Percentiles rank a stretch among this genome's conserved stretches.
Conservation (phyloP, 805 yeast genomes). For the Isabelozyma pseudorhagii region DNA sequence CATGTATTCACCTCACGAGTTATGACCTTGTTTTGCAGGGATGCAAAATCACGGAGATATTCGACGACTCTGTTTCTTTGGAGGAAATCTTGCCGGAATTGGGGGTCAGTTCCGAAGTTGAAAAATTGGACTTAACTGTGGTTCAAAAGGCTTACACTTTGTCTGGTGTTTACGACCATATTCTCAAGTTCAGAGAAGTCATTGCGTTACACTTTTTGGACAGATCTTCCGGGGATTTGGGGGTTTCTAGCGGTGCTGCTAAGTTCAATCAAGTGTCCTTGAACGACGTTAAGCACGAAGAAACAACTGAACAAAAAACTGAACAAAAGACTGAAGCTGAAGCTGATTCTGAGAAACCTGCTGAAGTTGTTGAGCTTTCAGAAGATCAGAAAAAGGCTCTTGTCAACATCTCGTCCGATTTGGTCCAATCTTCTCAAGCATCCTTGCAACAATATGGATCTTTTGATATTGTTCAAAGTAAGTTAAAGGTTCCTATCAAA, state of each 20-base stretch:
- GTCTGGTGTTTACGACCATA: conserved; percentile 58
- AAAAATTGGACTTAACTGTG: conserved; percentile 40
- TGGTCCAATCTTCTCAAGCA: conserved; percentile 2
- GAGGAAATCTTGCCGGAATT: conserved; percentile 17
- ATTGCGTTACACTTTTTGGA: conserved; percentile 50
- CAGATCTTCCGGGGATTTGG: conserved; percentile 41
- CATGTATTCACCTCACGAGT: conserved; percentile 58
- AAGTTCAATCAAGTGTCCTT: conserved; percentile 43
- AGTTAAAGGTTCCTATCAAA: conserved; percentile 50
- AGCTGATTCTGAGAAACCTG: conserved; percentile 7
- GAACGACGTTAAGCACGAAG: conserved; percentile 21
- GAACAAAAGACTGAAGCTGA: conserved; percentile 10
- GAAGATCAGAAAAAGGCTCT: conserved; percentile 28
- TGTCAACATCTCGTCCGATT: conserved; percentile 11
- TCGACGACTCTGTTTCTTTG: conserved; percentile 27
- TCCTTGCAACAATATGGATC: conserved; percentile 20
- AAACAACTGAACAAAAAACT: conserved; percentile 10
- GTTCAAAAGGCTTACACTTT: conserved; percentile 59
- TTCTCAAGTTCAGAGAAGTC: conserved; percentile 59
- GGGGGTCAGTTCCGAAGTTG: conserved; percentile 14
- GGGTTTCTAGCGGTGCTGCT: conserved; percentile 47
- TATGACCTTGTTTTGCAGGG: conserved; percentile 46
- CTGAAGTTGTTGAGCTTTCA: conserved; percentile 7
- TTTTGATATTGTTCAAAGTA: conserved; percentile 22
- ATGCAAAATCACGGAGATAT: conserved; percentile 22